These are phyloP conservation scores for Mortierella polycephala DNA, from an alignment of 371 early-diverging fungal species.

Conservation along the genomic window DNA sequence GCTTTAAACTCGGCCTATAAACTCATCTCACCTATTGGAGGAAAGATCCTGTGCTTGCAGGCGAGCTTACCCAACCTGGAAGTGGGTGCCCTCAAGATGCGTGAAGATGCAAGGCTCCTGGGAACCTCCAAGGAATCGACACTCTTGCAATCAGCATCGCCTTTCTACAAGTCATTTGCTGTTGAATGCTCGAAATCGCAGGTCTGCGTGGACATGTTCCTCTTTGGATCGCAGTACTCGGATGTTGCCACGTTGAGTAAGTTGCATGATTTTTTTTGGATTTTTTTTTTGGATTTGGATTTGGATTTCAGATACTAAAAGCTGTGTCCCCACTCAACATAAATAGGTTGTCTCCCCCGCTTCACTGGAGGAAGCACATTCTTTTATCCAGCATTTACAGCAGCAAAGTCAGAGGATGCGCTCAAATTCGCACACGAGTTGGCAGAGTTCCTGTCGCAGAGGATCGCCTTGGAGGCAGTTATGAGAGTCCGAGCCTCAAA, in stretches of 20 bases:
- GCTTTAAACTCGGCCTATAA: conserved; percentile 89
- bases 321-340: background rate
- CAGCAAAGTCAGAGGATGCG: conserved; percentile 86
- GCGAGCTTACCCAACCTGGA: conserved; percentile 85
- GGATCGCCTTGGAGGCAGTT: conserved; percentile 96
- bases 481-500: conserved; percentile 94
- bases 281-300: background rate
- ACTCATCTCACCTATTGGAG: conserved; percentile 85
- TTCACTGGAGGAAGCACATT: conserved; percentile 96
- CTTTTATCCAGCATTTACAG: conserved; percentile 96
- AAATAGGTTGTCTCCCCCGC: conserved; percentile 75
- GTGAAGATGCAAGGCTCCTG: conserved; percentile 87
- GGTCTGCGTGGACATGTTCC: conserved; percentile 93
- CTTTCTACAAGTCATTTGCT: conserved; percentile 95
- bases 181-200: conserved; percentile 92
- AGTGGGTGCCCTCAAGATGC: conserved; percentile 81
- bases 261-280: background rate
- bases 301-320: background rate
- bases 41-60: conserved; percentile 91
- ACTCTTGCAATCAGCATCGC: conserved; percentile 82
- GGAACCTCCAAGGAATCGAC: conserved; percentile 91
- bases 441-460: conserved; percentile 80
- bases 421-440: conserved; percentile 92
- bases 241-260: conserved; percentile 93
- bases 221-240: conserved; percentile 90